Percentiles rank a stretch among this genome's conserved stretches.
These are phyloP conservation scores for Collybiopsis luxurians DNA, from an alignment of 768 basidiomycete genomes.

Conservation along the genomic window DNA sequence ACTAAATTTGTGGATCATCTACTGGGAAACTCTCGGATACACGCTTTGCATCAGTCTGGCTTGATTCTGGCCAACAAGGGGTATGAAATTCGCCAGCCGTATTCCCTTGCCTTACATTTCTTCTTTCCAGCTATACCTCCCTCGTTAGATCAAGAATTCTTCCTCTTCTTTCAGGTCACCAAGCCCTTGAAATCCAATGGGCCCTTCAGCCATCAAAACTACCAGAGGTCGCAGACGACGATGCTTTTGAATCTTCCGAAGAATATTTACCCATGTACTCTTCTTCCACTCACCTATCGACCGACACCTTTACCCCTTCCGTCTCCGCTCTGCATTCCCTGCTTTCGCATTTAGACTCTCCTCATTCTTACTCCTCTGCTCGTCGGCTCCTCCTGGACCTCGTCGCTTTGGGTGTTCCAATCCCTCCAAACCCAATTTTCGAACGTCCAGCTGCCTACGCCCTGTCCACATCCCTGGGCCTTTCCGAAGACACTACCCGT, in stretches of 20 bases:
- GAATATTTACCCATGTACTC: too few relatives aligned
- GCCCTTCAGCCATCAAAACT: background rate
- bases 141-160: background rate
- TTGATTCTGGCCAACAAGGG: background rate
- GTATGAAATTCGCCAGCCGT: background rate
- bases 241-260: too few relatives aligned
- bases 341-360: background rate
- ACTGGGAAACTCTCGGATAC: too few relatives aligned
- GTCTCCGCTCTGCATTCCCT: background rate
- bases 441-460: constrained; percentile 24
- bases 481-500: background rate
- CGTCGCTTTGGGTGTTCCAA: constrained; percentile 21
- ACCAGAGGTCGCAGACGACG: background rate
- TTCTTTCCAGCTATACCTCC: too few relatives aligned
- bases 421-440: constrained; percentile 28
- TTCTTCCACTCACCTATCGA: too few relatives aligned
- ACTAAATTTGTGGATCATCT: too few relatives aligned
- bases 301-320: background rate
- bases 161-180: background rate
- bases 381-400: constrained; percentile 28
- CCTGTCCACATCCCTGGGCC: constrained; percentile 8
- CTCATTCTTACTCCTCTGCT: background rate
- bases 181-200: background rate
- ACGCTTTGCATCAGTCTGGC: background rate
- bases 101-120: too few relatives aligned